Base-by-base conservation (phyloP, 768 basidiomycete genomes). In the Phanerochaete sordida region DNA sequence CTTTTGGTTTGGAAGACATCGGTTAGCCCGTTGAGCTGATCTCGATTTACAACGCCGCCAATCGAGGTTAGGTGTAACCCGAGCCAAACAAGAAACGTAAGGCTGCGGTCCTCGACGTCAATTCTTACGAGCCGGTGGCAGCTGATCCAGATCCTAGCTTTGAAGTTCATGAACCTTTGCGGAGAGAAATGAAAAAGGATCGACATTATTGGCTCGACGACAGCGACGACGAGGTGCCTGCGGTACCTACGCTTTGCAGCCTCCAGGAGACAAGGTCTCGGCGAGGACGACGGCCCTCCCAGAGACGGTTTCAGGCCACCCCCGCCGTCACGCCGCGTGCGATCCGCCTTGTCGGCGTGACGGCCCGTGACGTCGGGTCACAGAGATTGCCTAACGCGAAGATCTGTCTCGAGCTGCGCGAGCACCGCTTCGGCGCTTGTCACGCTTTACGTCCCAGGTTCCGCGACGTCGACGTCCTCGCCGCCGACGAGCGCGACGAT, bases 381-480 rank as follows among this genome's bases (percentile, higher is more conserved):
- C 50, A 21, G n/a, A n/a, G n/a, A n/a, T 37, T 39, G 2, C 26
- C 37, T 2, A 13, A n/a, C 43, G 43, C 43, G 48, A 33, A 44
- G 13, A 11, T 19, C 50, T 51, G n/a, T n/a, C n/a, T n/a, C n/a
- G n/a, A n/a, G n/a, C n/a, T n/a, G 19, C 19, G 28, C 50, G 50
- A 28, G 28, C 27, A 21, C 50, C 30, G 15, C 50, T 21, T 33
- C 31, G 28, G 50, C 15, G 30, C 30, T n/a, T 23, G 28, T 49
- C 26, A 35, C 33, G 33, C 48, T 49, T 26, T 26, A 30, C 48
- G 48, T 30, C 48, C 5, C 28, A 7, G 26, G 26, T 12, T 11
- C 48, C 26, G 26, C 28, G 24, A 30, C 64, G 57, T 53, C 60
- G 65, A 61, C 56, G 55, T 35, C 59, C n/a, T 62, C 60, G 28